Base-by-base conservation (phyloP, 805 yeast species). In the Wickerhamomyces bovis region DNA sequence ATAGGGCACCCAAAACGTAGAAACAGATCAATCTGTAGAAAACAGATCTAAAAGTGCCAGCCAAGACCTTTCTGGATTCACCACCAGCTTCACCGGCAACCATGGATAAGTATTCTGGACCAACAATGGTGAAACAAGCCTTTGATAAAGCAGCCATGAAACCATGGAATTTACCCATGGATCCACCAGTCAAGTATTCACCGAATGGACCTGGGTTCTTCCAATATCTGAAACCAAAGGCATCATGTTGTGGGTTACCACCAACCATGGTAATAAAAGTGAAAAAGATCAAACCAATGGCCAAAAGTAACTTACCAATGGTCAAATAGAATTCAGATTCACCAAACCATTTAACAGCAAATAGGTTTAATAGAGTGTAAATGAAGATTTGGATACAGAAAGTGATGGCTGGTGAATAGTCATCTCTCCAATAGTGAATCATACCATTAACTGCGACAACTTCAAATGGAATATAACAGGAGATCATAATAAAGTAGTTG, bases 61-160 rank as follows among this genome's bases (percentile, higher is more conserved):
- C 88, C 61, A 89, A 67, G 10, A 79, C 79, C 48, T 76, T 77
- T 47, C 95, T 73, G 8, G 95, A 90, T 57, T 80, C 75, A 43
- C 74, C 70, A 15, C 86, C 80, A 16, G 83, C 76, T 63, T 88
- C 96, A 41, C 92, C 85, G 6, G 95, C 94, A 26, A 86, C 78
- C 83, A 85, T 81, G 3, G 89, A 76, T 33, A 88, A 77, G 56
- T 85, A 85, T 65, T 88, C 96, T 4, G 95, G 94, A 1, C 95
- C 96, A 8, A 85, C 85, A 53, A 85, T 78, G 18, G 92, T 83
- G 61, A 85, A 87, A 38, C 83, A 69, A 9, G 94, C 95, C 53
- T 79, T 80, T 48, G 77, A 72, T 44, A 86, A 65, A 49, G 90
- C 83, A 1, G 83, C 76, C 60, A 84, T 65, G 56, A 85, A 85